Conservation (phyloP, 2,329 filamentous ascomycete species). For the Nigrospora sphaerica region DNA sequence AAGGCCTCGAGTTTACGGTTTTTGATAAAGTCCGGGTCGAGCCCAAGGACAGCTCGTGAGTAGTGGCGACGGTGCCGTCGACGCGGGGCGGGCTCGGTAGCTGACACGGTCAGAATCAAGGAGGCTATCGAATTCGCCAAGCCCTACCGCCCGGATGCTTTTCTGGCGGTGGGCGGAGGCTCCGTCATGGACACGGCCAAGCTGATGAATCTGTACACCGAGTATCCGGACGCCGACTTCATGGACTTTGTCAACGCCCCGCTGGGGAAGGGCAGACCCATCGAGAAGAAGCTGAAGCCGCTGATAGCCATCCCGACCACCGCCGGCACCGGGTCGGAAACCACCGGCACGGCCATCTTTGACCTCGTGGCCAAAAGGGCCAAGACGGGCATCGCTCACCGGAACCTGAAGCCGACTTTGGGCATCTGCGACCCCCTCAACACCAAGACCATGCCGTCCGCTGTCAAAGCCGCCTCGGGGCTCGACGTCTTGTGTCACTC, state of each 20-base stretch:
- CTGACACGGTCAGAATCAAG: slow-evolving; percentile 55
- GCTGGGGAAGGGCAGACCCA: slow-evolving; percentile 73
- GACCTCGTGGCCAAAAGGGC: slow-evolving; percentile 83
- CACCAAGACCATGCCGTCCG: slow-evolving; percentile 90
- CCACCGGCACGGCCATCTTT: slow-evolving; percentile 96
- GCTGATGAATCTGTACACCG: slow-evolving; percentile 93
- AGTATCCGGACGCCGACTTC: slow-evolving; percentile 87
- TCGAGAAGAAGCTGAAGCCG: slow-evolving; percentile 63
- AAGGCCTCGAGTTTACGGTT: slow-evolving; percentile 75
- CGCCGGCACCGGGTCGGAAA: slow-evolving; percentile 84
- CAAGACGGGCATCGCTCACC: slow-evolving; percentile 93
- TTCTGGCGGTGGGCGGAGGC: slow-evolving; percentile 85
- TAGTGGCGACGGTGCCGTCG: slow-evolving; percentile 7
- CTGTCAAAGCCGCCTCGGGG: slow-evolving; percentile 86
- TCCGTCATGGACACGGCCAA: slow-evolving; percentile 98
- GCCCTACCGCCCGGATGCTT: slow-evolving; percentile 75
- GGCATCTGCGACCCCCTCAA: slow-evolving; percentile 84
- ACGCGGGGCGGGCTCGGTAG: background rate
- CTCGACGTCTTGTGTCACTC: slow-evolving; percentile 93
- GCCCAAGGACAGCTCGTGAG: slow-evolving; percentile 87
- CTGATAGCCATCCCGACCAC: slow-evolving; percentile 81
- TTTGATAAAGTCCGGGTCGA: slow-evolving; percentile 79
- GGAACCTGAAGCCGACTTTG: slow-evolving; percentile 89
- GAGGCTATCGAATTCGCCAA: slow-evolving; percentile 86
- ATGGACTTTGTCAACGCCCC: slow-evolving; percentile 97